Conservation (phyloP, 2,329 filamentous ascomycete species). For the Pseudohalonectria lignicola region DNA sequence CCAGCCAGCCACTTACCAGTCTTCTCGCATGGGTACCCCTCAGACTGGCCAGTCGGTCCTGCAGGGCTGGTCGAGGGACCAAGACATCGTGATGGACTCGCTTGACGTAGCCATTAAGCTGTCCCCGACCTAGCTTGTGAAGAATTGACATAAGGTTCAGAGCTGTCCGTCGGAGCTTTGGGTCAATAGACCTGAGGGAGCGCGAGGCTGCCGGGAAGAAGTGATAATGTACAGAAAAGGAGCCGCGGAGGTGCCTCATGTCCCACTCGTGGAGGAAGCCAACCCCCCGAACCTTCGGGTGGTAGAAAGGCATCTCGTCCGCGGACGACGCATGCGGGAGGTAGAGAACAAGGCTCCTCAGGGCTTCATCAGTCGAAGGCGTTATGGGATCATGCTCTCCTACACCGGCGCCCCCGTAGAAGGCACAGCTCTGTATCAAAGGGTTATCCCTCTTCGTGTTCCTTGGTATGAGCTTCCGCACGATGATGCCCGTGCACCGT, state of each 20-base stretch:
- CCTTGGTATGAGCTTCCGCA: constrained; percentile 70
- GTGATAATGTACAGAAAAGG: constrained; percentile 49
- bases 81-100: constrained; percentile 75
- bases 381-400: no score
- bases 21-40: constrained; percentile 67
- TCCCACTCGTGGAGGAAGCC: constrained; percentile 66
- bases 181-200: constrained; percentile 9
- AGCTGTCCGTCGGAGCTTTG: constrained; percentile 54
- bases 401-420: constrained; percentile 48
- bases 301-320: constrained; percentile 72
- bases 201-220: constrained; percentile 29
- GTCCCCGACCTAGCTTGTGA: constrained; percentile 63
- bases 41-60: constrained; percentile 70
- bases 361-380: not conserved
- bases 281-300: constrained; percentile 64
- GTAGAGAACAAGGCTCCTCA: constrained; percentile 53
- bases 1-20: constrained; percentile 69
- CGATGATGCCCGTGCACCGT: constrained; percentile 49
- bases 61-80: constrained; percentile 64
- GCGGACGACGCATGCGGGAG: constrained; percentile 56
- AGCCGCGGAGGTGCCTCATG: constrained; percentile 26
- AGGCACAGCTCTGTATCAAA: constrained; percentile 73
- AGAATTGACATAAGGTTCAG: constrained; percentile 57
- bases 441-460: constrained; percentile 66
- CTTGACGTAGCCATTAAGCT: constrained; percentile 60